phyloP scores from a whole-genome alignment of 768 basidiomycete genomes.

The Clathrus columnatus region DNA sequence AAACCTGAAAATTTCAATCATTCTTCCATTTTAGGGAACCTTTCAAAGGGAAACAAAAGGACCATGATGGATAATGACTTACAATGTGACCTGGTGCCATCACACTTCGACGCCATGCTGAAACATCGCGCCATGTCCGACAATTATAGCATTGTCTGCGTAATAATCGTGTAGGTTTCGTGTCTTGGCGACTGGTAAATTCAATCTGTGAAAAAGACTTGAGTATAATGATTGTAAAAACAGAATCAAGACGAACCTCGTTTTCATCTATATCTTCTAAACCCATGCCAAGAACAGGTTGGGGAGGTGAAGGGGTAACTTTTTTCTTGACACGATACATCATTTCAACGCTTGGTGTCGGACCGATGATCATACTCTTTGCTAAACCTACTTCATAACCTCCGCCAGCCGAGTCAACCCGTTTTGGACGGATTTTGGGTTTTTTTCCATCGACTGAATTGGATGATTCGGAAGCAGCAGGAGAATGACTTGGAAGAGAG shows the following conservation, averaged over 20 bases:
- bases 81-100: slow-evolving; percentile 10
- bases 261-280: slow-evolving; percentile 8
- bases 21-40: background rate
- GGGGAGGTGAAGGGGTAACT: background rate
- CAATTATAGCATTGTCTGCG: slow-evolving; percentile 9
- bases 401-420: background rate
- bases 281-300: slow-evolving; percentile 4
- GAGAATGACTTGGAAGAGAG: background rate
- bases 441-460: background rate
- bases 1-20: slow-evolving; percentile 1
- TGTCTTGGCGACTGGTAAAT: slow-evolving; percentile 10
- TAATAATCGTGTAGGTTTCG: slow-evolving; percentile 7
- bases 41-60: background rate
- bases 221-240: background rate
- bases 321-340: slow-evolving; percentile 1
- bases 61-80: background rate
- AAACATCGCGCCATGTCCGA: slow-evolving; percentile 10
- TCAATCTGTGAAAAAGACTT: background rate
- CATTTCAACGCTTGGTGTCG: background rate
- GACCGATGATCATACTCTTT: background rate
- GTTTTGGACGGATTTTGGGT: background rate
- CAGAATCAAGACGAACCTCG: background rate
- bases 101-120: slow-evolving; percentile 9
- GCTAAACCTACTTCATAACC: background rate
- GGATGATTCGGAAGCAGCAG: background rate